Percentiles rank a stretch among this genome's conserved stretches.
Conservation (phyloP, 495 filamentous ascomycete genomes). For the Cercophora sp. region DNA sequence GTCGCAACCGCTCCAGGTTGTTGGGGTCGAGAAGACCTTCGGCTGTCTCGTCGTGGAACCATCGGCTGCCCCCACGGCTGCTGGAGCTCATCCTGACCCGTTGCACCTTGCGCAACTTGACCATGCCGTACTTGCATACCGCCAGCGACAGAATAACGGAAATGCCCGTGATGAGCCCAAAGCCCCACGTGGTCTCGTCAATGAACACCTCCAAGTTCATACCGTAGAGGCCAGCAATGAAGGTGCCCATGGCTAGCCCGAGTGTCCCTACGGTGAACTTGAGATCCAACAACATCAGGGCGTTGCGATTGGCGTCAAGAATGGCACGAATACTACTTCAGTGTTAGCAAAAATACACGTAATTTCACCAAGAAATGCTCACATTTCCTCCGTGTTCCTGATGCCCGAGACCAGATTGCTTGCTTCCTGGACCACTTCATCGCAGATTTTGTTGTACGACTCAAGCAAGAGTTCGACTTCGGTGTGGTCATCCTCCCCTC, state of each 20-base stretch:
- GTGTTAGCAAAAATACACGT: neutral
- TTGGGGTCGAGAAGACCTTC: constrained; percentile 39
- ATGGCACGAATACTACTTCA: constrained; percentile 80
- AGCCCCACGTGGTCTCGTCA: constrained; percentile 91
- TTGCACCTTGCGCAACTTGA: constrained; percentile 80
- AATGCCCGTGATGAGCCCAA: constrained; percentile 64
- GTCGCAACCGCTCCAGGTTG: constrained; percentile 43
- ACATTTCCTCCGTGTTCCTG: constrained; percentile 98
- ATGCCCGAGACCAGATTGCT: constrained; percentile 93
- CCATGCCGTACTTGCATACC: constrained; percentile 75
- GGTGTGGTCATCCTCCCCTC: constrained; percentile 85
- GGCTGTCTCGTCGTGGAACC: constrained; percentile 42
- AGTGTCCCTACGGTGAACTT: constrained; percentile 95
- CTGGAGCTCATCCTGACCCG: constrained; percentile 75
- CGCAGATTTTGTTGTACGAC: constrained; percentile 94
- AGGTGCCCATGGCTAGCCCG: constrained; percentile 85
- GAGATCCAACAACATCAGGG: constrained; percentile 94
- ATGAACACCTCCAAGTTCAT: constrained; percentile 99
- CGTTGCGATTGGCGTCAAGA: constrained; percentile 96
- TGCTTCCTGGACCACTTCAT: constrained; percentile 94
- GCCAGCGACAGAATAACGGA: constrained; percentile 69
- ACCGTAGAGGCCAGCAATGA: constrained; percentile 94
- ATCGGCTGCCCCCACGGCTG: constrained; percentile 37
- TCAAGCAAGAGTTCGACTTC: constrained; percentile 96
- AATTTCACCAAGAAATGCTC: constrained; percentile 26